Evolutionary conservation across 2,329 filamentous ascomycete genomes (phyloP).

Genomic region (Talaromyces marneffei): DNA sequence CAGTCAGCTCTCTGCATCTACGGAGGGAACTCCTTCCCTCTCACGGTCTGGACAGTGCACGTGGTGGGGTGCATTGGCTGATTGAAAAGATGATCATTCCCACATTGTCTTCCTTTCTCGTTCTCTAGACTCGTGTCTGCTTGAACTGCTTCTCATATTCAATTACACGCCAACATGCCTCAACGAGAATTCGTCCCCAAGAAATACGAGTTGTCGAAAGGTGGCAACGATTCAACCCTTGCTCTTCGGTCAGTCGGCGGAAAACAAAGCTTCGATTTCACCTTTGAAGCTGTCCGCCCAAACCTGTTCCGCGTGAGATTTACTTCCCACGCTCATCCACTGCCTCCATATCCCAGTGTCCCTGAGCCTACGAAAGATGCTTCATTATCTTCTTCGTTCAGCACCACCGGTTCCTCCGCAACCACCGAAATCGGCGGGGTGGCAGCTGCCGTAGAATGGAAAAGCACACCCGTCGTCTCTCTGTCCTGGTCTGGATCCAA

Average conservation of each 20-base stretch:
- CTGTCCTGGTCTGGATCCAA: slow-evolving; percentile 47
- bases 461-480: slow-evolving; percentile 52
- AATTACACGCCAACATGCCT: slow-evolving; percentile 36
- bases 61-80: neutral
- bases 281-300: slow-evolving; percentile 56
- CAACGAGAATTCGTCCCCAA: slow-evolving; percentile 44
- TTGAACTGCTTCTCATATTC: neutral
- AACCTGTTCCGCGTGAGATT: slow-evolving; percentile 66
- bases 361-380: slow-evolving; percentile 40
- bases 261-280: slow-evolving; percentile 49
- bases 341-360: slow-evolving; percentile 61
- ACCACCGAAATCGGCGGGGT: slow-evolving; percentile 47
- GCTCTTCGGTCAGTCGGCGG: slow-evolving; percentile 40
- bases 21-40: slow-evolving; percentile 3
- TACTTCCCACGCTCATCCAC: slow-evolving; percentile 54
- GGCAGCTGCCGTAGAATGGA: slow-evolving; percentile 55
- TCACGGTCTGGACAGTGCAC: neutral
- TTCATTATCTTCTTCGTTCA: slow-evolving; percentile 21
- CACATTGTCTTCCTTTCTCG: neutral
- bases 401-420: slow-evolving; percentile 29
- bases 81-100: neutral
- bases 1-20: neutral
- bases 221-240: slow-evolving; percentile 25
- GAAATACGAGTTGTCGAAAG: slow-evolving; percentile 27
- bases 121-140: neutral